Evolutionary conservation across 345 rosid species (phyloP).

Genomic region (Citrus trifoliata): DNA sequence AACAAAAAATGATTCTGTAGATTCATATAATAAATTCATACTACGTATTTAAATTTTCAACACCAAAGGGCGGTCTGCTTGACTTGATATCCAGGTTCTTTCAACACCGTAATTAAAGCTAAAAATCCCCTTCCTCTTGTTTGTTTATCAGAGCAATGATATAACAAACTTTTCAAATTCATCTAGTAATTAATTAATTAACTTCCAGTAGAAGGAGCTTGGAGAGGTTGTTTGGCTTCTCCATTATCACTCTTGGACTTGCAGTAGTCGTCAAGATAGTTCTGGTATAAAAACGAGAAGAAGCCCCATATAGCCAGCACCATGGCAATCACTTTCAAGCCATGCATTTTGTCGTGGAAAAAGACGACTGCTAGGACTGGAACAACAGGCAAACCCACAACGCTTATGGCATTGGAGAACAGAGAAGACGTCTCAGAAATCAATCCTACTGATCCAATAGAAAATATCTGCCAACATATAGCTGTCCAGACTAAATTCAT

Average conservation of each 20-base stretch:
- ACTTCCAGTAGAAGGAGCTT: background rate
- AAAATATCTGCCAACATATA: constrained; percentile 36
- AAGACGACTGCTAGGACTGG: constrained; percentile 60
- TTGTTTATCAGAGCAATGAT: too few species aligned
- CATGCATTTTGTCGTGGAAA: constrained; percentile 62
- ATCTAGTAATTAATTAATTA: background rate
- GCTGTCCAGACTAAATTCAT: constrained; percentile 41
- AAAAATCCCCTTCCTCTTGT: too few species aligned
- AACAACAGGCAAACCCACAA: constrained; percentile 53
- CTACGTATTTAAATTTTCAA: too few species aligned
- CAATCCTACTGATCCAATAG: constrained; percentile 49
- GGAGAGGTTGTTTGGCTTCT: background rate
- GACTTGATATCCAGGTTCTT: too few species aligned
- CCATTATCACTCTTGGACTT: background rate
- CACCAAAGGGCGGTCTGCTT: too few species aligned
- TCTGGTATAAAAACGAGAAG: constrained; percentile 38
- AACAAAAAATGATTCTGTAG: too few species aligned
- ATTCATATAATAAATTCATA: too few species aligned
- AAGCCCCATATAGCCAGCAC: constrained; percentile 68
- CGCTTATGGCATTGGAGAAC: constrained; percentile 57
- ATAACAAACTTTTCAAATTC: too few species aligned
- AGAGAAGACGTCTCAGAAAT: constrained; percentile 57
- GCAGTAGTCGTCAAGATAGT: constrained; percentile 24
- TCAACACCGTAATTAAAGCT: too few species aligned
- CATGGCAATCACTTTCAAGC: constrained; percentile 60